phyloP scores from a whole-genome alignment of 768 basidiomycete genomes.

The Hericium erinaceus region DNA sequence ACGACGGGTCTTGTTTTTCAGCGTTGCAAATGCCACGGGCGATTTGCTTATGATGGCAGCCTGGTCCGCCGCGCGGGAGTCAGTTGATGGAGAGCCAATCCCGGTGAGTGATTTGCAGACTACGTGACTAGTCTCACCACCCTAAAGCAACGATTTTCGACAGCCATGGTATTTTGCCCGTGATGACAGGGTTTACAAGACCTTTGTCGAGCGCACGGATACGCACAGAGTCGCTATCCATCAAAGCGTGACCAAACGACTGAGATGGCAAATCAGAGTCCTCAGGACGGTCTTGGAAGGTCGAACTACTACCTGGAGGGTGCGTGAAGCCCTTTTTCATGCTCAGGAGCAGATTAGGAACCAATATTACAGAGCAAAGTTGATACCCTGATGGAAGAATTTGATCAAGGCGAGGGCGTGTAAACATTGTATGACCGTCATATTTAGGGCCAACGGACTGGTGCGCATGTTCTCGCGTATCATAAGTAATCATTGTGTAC shows the following conservation, averaged over 20 bases:
- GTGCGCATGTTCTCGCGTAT: no score
- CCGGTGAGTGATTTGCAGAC: constrained; percentile 41
- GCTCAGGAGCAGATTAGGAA: not conserved
- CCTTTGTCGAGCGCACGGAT: constrained; percentile 40
- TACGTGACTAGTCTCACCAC: no score
- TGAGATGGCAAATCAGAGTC: constrained; percentile 59
- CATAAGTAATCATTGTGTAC: no score
- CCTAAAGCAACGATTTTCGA: no score
- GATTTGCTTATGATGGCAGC: constrained; percentile 78
- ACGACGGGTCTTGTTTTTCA: constrained; percentile 18
- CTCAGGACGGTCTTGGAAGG: constrained; percentile 6
- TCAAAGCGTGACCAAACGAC: constrained; percentile 11
- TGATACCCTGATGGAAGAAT: constrained; percentile 46
- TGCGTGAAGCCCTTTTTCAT: constrained; percentile 1
- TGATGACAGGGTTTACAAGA: constrained; percentile 77
- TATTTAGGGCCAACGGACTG: not conserved
- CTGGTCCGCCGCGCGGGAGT: constrained; percentile 60
- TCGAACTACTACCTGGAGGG: constrained; percentile 12
- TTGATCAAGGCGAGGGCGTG: constrained; percentile 53
- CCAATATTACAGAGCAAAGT: constrained; percentile 44
- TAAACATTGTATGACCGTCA: not conserved
- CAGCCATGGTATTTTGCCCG: constrained; percentile 91
- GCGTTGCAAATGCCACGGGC: constrained; percentile 82
- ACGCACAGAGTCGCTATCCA: constrained; percentile 33
- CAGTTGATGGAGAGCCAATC: constrained; percentile 53